Percentiles rank a stretch among this genome's conserved stretches.
Evolutionary conservation across 1,139 yeast species (phyloP).

Genomic region (Casaregolazyma lundiana): DNA sequence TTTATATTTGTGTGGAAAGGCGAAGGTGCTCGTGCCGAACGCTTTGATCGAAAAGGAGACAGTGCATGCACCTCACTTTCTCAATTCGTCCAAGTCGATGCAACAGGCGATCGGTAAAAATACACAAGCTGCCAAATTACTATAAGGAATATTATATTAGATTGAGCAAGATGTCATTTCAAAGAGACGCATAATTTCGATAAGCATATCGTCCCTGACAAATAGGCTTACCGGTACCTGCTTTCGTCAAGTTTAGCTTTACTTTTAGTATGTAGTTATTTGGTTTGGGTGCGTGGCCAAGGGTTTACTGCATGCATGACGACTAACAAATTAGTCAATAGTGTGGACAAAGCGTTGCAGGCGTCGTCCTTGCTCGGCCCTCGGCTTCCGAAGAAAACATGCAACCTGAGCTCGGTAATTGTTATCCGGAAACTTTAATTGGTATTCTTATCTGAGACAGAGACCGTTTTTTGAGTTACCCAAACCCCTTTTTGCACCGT

Average conservation of each 20-base stretch:
- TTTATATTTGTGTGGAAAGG: not conserved
- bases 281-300: too few relatives aligned
- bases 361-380: not conserved
- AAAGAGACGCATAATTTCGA: too few relatives aligned
- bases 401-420: too few relatives aligned
- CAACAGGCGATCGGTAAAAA: not conserved
- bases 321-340: not conserved
- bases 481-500: not conserved
- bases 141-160: too few relatives aligned
- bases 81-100: not conserved
- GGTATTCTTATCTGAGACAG: too few relatives aligned
- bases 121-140: not conserved
- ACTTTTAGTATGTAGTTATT: too few relatives aligned
- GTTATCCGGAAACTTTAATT: too few relatives aligned
- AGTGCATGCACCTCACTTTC: not conserved
- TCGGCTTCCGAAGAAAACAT: too few relatives aligned
- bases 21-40: not conserved
- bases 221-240: too few relatives aligned
- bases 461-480: conserved; percentile 1
- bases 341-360: not conserved
- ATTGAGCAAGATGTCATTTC: too few relatives aligned
- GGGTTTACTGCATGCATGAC: not conserved
- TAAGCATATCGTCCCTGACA: too few relatives aligned
- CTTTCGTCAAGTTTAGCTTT: too few relatives aligned
- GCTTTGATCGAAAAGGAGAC: not conserved